These are phyloP conservation scores for Saccharomyces uvarum DNA, from an alignment of 1,139 yeast genomes.

Conservation along the genomic window DNA sequence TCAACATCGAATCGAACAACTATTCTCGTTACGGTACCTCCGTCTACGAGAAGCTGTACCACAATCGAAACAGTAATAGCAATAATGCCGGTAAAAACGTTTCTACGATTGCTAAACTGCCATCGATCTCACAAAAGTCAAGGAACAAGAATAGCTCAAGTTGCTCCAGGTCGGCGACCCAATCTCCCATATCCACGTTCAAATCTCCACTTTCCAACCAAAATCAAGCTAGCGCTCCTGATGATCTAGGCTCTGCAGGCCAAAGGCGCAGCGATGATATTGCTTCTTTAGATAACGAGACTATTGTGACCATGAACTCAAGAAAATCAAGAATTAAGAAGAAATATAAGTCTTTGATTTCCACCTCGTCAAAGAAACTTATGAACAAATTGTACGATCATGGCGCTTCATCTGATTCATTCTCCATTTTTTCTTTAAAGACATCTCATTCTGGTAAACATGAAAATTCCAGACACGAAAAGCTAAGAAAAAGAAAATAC, in stretches of 20 bases:
- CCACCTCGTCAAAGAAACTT: constrained; percentile 22
- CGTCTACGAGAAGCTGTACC: constrained; percentile 23
- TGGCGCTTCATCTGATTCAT: constrained; percentile 15
- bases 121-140: constrained; percentile 1
- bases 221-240: neutral
- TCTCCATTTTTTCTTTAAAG: constrained; percentile 21
- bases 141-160: neutral
- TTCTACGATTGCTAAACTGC: neutral
- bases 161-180: neutral
- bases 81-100: constrained; percentile 1
- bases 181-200: neutral
- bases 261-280: neutral
- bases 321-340: constrained; percentile 18
- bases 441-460: constrained; percentile 17
- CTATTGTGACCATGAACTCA: constrained; percentile 10
- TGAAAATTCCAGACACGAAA: constrained; percentile 17
- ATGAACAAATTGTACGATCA: constrained; percentile 19
- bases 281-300: constrained; percentile 7
- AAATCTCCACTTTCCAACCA: neutral
- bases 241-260: neutral
- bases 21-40: constrained; percentile 29
- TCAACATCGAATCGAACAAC: constrained; percentile 24
- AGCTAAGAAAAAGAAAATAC: constrained; percentile 14
- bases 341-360: constrained; percentile 22
- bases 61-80: constrained; percentile 3